Evolutionary conservation across 305 asterid species (phyloP), one percentile per base, ranked within the genome.

Genomic region (Plantago coronopus): DNA sequence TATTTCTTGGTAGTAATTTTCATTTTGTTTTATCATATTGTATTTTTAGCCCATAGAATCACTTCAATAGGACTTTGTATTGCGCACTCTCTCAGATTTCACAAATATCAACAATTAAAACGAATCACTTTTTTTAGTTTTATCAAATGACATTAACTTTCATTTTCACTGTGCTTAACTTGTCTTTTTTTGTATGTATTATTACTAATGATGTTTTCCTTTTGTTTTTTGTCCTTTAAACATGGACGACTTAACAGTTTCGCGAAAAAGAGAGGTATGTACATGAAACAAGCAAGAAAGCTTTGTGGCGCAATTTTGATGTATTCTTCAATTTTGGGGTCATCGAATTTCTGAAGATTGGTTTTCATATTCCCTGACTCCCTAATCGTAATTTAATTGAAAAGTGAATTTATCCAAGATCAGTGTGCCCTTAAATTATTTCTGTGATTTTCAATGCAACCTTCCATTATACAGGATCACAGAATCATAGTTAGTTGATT

Each of bases 181-280:
- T 46, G 25, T 51, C 31, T 65, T 57, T 57, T 57, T 31, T 61
- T 27, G 25, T 67, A 57, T 67, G 66, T 34, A 34, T 34, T 34
- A 67, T 16, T 48, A 65, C 88, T 87, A 69, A 78, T 78, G 48
- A 47, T 64, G 50, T 62, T 47, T 58, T 77, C 71, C 53, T 34
- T 75, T 63, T 45, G 68, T 67, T 53, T 53, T 67, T 62, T 70
- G 69, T 61, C 74, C 61, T 43, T 65, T 72, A 44, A 72, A 64
- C 64, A 57, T 55, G 71, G 76, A 69, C 57, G 27, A 43, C 63
- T 56, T 49, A 64, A 77, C 81, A 91, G 98, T 63, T 91, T 72
- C 62, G 96, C 96, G 4, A 88, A 83, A 82, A 68, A 66, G 89
- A 83, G 98, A 89, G 98, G 98, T 88, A 77, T 6, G 76, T 67